phyloP scores from a whole-genome alignment of 2,329 filamentous ascomycete species.

The Aureobasidium sp. region DNA sequence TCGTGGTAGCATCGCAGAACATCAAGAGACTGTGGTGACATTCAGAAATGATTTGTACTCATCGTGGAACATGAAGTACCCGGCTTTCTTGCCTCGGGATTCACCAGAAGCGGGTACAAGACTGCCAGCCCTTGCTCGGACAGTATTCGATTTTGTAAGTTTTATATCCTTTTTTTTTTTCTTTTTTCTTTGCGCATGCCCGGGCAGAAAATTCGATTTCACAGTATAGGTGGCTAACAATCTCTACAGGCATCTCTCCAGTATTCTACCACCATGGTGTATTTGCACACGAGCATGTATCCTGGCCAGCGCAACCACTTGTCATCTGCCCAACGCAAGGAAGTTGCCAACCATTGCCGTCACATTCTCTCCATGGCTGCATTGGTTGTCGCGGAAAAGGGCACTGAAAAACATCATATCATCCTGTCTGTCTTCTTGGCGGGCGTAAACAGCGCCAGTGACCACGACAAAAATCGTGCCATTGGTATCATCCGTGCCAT shows the following conservation, averaged over 20 bases:
- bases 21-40: slow-evolving; percentile 14
- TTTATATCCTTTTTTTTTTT: neutral
- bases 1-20: neutral
- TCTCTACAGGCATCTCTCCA: slow-evolving; percentile 1
- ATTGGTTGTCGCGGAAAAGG: neutral
- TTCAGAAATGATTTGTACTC: slow-evolving; percentile 24
- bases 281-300: slow-evolving; percentile 50
- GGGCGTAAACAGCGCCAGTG: slow-evolving; percentile 38
- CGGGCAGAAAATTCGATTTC: neutral
- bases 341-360: slow-evolving; percentile 25
- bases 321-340: neutral
- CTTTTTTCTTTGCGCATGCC: neutral
- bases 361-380: slow-evolving; percentile 41
- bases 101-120: slow-evolving; percentile 24
- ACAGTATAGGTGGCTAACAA: neutral
- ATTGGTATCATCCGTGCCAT: slow-evolving; percentile 42
- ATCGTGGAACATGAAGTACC: slow-evolving; percentile 25
- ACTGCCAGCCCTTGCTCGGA: slow-evolving; percentile 23
- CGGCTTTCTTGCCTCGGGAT: slow-evolving; percentile 20
- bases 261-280: slow-evolving; percentile 35
- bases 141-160: slow-evolving; percentile 39
- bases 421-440: slow-evolving; percentile 51
- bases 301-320: slow-evolving; percentile 38
- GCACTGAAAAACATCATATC: slow-evolving; percentile 35
- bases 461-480: slow-evolving; percentile 39